Base-by-base conservation (phyloP, 352 stramenopile species). In the Pythium biforme region DNA sequence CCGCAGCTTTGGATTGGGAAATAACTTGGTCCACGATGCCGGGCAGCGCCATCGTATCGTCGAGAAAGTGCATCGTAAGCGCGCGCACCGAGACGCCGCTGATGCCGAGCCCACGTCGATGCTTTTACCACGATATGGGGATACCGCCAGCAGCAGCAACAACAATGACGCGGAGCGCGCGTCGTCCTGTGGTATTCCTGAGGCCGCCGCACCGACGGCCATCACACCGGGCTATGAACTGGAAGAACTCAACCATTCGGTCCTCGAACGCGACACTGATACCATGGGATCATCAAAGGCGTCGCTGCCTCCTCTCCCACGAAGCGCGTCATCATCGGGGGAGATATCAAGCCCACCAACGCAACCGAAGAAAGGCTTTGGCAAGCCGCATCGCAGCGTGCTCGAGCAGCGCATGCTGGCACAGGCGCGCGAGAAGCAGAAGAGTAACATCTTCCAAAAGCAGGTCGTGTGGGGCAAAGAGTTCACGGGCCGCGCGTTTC, bases 401-500 rank as follows among this genome's bases (percentile, higher is more conserved):
- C 22, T 94, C 26, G 83, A 94, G 50, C 71, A 90, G 51, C 65
- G 69, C 11, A 83, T 90, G 64, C 68, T 88, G 4, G 43, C 55
- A 3, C 70, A 75, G 25, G 77, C 66, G 12, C 62, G 73, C 11
- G 74, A 73, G 19, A 75, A 77, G 41, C 83, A 90, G 51, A 90
- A 89, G 26, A 53, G 40, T 3, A 76, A 76, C n/a, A 69, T 89
- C 33, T 62, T 85, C 40, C 71, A 89, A 45, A 72, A 83, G 47
- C 85, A 94, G 55, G 62, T 92, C 26, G 85, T 94, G 12, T 92
- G 80, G 83, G 79, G 85, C 3, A 92, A 89, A 37, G 73, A 79
- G 39, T 97, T 97, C 54, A 72, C 59, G 20, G 89, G 86, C 1
- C 64, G 76, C 7, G 87, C 88, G 1, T 97, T 98, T 46, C 71